phyloP scores from a whole-genome alignment of 2,329 filamentous ascomycete genomes.

The Ciborinia camelliae region DNA sequence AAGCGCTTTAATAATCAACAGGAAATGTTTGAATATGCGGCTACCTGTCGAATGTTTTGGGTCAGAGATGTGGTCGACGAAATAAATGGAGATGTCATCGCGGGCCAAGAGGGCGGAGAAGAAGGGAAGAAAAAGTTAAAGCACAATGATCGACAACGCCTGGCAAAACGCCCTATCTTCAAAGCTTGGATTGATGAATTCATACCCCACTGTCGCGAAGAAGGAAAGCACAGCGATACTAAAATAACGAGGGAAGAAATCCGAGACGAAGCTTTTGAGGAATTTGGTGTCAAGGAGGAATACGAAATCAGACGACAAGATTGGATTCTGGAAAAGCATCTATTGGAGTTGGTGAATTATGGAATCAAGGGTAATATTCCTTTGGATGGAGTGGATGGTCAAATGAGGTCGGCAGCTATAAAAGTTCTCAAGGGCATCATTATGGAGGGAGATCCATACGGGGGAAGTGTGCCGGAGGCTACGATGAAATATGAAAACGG shows the following conservation, averaged over 20 bases:
- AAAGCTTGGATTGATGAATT: conserved; percentile 60
- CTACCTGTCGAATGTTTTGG: conserved; percentile 57
- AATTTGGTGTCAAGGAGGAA: conserved; percentile 46
- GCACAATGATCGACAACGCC: conserved; percentile 55
- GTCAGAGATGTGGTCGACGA: conserved; percentile 38
- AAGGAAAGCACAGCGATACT: conserved; percentile 38
- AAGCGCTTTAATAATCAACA: conserved; percentile 52
- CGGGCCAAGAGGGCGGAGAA: conserved; percentile 36
- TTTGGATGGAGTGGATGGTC: conserved; percentile 10
- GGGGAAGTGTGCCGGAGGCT: conserved; percentile 38
- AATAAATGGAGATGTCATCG: conserved; percentile 22
- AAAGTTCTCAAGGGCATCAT: conserved; percentile 50
- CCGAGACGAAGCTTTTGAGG: conserved; percentile 50
- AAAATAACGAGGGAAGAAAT: conserved; percentile 44
- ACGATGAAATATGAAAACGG: conserved; percentile 41
- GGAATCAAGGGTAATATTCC: conserved; percentile 45
- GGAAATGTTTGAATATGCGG: conserved; percentile 60
- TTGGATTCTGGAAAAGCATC: conserved; percentile 44
- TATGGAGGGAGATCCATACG: conserved; percentile 43
- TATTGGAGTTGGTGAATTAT: conserved; percentile 44
- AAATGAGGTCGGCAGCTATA: conserved; percentile 30
- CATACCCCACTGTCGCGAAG: conserved; percentile 49
- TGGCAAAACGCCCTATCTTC: conserved; percentile 55
- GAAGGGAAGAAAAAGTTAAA: conserved; percentile 42
- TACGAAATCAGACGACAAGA: conserved; percentile 45